These are phyloP conservation scores for Hanseniaspora occidentalis DNA, from an alignment of 805 yeast species.

Conservation along the genomic window DNA sequence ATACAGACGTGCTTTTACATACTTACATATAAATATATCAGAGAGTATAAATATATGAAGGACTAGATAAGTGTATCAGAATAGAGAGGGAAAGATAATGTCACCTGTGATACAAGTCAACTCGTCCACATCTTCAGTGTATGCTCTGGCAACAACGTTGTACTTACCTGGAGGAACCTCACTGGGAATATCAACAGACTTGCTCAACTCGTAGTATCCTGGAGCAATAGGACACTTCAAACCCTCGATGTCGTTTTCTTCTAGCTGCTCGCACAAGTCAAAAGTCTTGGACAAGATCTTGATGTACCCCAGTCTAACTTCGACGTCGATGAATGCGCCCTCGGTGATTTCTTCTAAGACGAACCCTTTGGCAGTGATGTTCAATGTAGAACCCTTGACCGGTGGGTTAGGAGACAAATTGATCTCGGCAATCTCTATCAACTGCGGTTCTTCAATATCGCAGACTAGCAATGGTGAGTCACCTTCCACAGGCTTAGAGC, in stretches of 20 bases:
- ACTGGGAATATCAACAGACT: conserved; percentile 70
- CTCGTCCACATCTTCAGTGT: conserved; percentile 66
- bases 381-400: conserved; percentile 66
- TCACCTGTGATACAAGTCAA: conserved; percentile 76
- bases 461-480: conserved; percentile 76
- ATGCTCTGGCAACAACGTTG: conserved; percentile 79
- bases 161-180: conserved; percentile 96
- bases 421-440: conserved; percentile 48
- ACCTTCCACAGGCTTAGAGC: conserved; percentile 86
- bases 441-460: conserved; percentile 50
- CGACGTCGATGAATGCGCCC: conserved; percentile 92
- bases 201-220: conserved; percentile 56
- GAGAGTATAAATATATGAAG: background rate
- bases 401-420: conserved; percentile 81
- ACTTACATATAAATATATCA: no score
- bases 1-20: no score
- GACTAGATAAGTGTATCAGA: background rate
- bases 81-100: conserved; percentile 32
- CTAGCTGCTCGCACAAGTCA: conserved; percentile 81
- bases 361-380: conserved; percentile 63
- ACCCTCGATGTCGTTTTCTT: conserved; percentile 49
- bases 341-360: conserved; percentile 46
- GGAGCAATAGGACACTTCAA: conserved; percentile 68
- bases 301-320: conserved; percentile 86
- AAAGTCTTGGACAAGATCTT: conserved; percentile 78